Evolutionary conservation across 805 yeast species (phyloP).

Genomic region (Sugiyamaella chiloensis): DNA sequence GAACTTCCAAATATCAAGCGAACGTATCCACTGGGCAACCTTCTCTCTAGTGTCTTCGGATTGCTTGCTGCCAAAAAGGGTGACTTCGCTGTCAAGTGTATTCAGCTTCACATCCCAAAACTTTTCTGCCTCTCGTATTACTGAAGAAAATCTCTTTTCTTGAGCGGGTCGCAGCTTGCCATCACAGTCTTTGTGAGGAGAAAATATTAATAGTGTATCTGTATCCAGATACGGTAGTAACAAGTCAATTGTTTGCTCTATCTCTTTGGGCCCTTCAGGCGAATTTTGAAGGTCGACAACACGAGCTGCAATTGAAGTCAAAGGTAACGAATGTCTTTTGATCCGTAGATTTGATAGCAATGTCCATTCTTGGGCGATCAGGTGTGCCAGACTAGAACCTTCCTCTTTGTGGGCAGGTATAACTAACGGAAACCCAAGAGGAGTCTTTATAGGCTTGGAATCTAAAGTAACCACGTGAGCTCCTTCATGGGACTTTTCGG

Average conservation of each 20-base stretch:
- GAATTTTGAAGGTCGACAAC: conserved; percentile 67
- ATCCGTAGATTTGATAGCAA: conserved; percentile 59
- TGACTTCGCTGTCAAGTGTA: conserved; percentile 75
- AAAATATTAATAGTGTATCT: conserved; percentile 84
- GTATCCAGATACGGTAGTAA: conserved; percentile 86
- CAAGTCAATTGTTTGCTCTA: conserved; percentile 54
- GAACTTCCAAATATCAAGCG: conserved; percentile 69
- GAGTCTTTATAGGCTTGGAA: conserved; percentile 75
- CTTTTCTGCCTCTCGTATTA: conserved; percentile 63
- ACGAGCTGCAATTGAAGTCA: conserved; percentile 83
- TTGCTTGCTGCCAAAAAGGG: conserved; percentile 80
- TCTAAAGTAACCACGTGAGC: conserved; percentile 62
- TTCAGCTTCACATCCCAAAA: conserved; percentile 51
- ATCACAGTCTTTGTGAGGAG: conserved; percentile 76
- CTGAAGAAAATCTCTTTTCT: conserved; percentile 69
- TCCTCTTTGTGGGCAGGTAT: conserved; percentile 55
- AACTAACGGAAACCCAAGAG: conserved; percentile 66
- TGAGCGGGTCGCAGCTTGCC: conserved; percentile 81
- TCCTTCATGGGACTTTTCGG: conserved; percentile 1
- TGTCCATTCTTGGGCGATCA: conserved; percentile 87
- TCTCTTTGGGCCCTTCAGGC: conserved; percentile 40
- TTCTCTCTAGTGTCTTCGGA: conserved; percentile 53
- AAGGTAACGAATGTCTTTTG: conserved; percentile 75
- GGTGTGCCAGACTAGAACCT: conserved; percentile 54
- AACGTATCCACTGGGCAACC: conserved; percentile 61